phyloP scores from a whole-genome alignment of 176 grass and related monocot genomes.

The Eremochloa ophiuroides region DNA sequence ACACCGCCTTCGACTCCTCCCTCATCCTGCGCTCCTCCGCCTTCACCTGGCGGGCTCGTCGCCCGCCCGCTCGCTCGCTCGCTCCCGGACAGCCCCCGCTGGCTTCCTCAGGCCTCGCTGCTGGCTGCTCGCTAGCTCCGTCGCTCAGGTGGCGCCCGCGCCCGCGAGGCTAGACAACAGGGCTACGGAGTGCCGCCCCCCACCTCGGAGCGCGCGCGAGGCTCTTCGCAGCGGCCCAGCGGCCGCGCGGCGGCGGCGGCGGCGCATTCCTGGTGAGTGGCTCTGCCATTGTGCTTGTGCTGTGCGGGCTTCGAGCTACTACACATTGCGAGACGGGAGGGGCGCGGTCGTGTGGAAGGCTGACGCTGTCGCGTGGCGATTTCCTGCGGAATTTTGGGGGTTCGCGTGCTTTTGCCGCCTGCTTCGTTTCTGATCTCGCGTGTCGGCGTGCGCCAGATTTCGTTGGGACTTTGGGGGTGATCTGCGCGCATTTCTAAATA shows the following conservation, averaged over 20 bases:
- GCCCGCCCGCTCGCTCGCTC: not conserved
- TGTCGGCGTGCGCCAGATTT: slow-evolving; percentile 13
- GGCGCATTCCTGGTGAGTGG: not conserved
- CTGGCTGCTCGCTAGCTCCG: not conserved
- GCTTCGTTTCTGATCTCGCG: not conserved
- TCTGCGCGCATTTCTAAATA: slow-evolving; percentile 6
- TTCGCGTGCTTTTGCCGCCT: not conserved
- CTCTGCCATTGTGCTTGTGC: slow-evolving; percentile 1
- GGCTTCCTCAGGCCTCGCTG: not conserved
- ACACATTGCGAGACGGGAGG: not conserved
- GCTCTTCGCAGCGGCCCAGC: not conserved
- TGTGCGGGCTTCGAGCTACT: not conserved
- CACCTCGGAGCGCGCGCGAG: not conserved
- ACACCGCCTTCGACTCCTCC: not conserved
- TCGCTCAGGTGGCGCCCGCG: not conserved
- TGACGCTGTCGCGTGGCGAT: not conserved
- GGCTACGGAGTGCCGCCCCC: not conserved
- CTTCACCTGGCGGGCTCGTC: not conserved
- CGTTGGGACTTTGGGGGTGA: slow-evolving; percentile 6
- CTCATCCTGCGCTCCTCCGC: not conserved
- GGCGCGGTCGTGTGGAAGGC: not conserved
- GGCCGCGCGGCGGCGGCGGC: not conserved
- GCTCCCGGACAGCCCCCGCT: not conserved
- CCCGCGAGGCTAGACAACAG: not conserved
- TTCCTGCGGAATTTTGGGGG: not conserved